Evolutionary conservation across 441 rosid species (phyloP).

Genomic region (Melastoma candidum): DNA sequence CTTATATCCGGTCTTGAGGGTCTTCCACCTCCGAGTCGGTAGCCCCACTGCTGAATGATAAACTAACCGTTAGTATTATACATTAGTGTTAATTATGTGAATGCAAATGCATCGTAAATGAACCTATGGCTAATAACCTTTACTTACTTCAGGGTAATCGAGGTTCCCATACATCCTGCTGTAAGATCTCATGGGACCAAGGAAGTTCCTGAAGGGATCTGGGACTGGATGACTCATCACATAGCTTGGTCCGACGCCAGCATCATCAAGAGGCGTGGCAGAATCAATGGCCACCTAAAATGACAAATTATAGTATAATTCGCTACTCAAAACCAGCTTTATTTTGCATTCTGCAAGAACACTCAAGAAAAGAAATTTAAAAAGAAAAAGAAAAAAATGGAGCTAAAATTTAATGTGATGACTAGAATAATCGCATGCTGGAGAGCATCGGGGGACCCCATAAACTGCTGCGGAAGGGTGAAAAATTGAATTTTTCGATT

Average conservation of each 20-base stretch:
- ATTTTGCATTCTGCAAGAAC: neutral
- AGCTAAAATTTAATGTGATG: no score
- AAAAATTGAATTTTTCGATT: no score
- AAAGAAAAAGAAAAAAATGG: no score
- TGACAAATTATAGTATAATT: neutral
- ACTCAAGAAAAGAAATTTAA: neutral
- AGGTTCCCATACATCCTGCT: slow-evolving; percentile 78
- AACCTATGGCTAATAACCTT: no score
- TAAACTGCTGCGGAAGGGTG: no score
- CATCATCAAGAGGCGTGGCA: slow-evolving; percentile 89
- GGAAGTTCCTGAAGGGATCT: slow-evolving; percentile 59
- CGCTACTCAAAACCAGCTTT: neutral
- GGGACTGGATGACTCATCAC: slow-evolving; percentile 41
- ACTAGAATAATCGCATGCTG: no score
- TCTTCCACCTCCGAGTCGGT: slow-evolving; percentile 34
- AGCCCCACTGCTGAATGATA: slow-evolving; percentile 50
- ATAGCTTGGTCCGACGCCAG: slow-evolving; percentile 53
- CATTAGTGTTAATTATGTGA: no score
- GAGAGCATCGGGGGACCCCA: no score
- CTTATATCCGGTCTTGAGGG: slow-evolving; percentile 82
- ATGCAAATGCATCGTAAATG: no score
- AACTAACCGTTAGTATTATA: no score
- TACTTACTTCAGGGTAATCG: slow-evolving; percentile 60
- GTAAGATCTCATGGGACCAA: slow-evolving; percentile 71
- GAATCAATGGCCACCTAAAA: slow-evolving; percentile 91